Percentiles rank a stretch among this genome's conserved stretches.
Conservation (phyloP, 108 stramenopile genomes). For the Nitzschia putrida region DNA sequence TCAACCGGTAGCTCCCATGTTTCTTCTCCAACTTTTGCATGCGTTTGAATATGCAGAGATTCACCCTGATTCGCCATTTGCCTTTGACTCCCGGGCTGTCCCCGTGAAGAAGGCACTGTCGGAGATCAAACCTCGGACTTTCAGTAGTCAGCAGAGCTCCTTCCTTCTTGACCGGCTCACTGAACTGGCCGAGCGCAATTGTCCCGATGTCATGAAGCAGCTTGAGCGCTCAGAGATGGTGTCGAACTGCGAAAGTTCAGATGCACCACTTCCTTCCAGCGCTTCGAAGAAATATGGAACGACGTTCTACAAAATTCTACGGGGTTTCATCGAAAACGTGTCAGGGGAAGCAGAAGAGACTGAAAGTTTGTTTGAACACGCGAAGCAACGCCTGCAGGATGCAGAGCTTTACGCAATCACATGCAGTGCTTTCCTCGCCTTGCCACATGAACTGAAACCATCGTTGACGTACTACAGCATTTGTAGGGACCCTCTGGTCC, state of each 20-base stretch:
- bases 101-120: slow-evolving; percentile 39
- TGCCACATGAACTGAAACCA: slow-evolving; percentile 42
- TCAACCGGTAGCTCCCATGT: not conserved
- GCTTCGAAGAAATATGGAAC: not conserved
- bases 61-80: slow-evolving; percentile 52
- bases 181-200: slow-evolving; percentile 3
- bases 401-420: slow-evolving; percentile 41
- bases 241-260: not conserved
- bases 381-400: slow-evolving; percentile 31
- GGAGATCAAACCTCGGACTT: not conserved
- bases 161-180: not conserved
- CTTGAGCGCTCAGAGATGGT: slow-evolving; percentile 1
- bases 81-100: slow-evolving; percentile 46
- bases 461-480: slow-evolving; percentile 48
- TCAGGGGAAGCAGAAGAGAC: slow-evolving; percentile 8
- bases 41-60: slow-evolving; percentile 45
- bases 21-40: slow-evolving; percentile 61
- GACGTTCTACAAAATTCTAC: slow-evolving; percentile 3
- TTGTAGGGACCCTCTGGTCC: slow-evolving; percentile 64
- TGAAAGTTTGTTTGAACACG: slow-evolving; percentile 54
- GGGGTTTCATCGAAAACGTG: not conserved
- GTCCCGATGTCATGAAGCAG: slow-evolving; percentile 7
- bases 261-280: too few relatives aligned
- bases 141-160: not conserved
- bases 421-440: slow-evolving; percentile 51